phyloP scores from a whole-genome alignment of 768 basidiomycete species.

The Cystofilobasidium macerans region DNA sequence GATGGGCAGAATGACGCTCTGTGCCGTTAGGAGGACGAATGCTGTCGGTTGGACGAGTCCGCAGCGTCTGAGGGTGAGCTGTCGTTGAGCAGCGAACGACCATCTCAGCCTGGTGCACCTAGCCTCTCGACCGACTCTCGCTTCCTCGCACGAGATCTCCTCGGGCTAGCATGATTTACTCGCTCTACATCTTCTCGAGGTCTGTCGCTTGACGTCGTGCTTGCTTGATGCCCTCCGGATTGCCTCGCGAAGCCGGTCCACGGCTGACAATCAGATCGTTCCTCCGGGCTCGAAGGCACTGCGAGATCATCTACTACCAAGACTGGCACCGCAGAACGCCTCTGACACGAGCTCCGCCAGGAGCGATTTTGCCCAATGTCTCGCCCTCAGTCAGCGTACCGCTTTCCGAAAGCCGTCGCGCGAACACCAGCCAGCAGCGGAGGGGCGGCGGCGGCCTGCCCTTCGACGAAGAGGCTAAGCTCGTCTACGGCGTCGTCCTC shows the following conservation, averaged over 20 bases:
- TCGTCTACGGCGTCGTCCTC: constrained; percentile 90
- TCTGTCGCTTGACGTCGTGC: constrained; percentile 35
- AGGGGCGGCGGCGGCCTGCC: constrained; percentile 51
- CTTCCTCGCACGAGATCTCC: neutral
- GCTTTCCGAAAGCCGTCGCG: constrained; percentile 10
- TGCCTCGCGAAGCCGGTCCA: constrained; percentile 19
- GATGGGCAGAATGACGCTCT: too few relatives aligned
- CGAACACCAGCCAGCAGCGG: neutral
- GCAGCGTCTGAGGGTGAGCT: too few relatives aligned
- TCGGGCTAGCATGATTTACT: constrained; percentile 33
- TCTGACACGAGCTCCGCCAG: constrained; percentile 57
- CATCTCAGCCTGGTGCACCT: neutral
- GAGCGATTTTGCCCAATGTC: constrained; percentile 64
- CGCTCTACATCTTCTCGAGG: constrained; percentile 86
- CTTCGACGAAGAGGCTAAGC: constrained; percentile 94
- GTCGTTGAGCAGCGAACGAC: neutral
- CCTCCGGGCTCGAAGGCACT: constrained; percentile 51
- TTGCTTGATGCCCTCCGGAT: neutral
- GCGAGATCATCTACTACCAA: constrained; percentile 86
- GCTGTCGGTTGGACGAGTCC: too few relatives aligned
- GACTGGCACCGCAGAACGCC: constrained; percentile 79
- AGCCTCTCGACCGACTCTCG: neutral
- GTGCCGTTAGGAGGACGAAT: too few relatives aligned
- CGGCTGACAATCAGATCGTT: constrained; percentile 7
- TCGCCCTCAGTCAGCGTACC: constrained; percentile 52